Evolutionary conservation across 1,139 yeast species (phyloP).

Genomic region (Zygosaccharomyces pseudobailii): DNA sequence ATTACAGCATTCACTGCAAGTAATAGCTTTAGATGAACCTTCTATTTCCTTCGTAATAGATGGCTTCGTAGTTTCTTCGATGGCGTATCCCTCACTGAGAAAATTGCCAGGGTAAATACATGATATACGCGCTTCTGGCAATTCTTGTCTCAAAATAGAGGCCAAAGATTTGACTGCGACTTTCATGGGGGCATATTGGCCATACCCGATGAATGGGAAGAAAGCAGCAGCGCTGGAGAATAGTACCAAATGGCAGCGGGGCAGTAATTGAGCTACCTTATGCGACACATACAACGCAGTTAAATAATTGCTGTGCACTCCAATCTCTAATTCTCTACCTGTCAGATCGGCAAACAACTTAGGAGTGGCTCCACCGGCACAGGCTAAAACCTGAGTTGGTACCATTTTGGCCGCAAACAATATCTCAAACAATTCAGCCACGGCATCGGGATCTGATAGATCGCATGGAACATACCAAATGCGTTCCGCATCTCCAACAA

Average conservation of each 20-base stretch:
- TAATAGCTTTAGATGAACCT: constrained; percentile 72
- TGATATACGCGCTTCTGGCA: constrained; percentile 53
- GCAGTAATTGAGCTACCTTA: constrained; percentile 39
- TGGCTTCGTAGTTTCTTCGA: constrained; percentile 84
- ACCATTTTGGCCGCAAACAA: constrained; percentile 23
- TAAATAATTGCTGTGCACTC: constrained; percentile 64
- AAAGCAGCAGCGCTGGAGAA: constrained; percentile 80
- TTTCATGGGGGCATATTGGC: constrained; percentile 85
- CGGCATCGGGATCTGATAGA: constrained; percentile 51
- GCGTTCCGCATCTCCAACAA: constrained; percentile 29
- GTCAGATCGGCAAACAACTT: constrained; percentile 70
- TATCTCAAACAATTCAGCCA: constrained; percentile 42
- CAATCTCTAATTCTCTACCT: constrained; percentile 51
- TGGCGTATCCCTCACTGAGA: constrained; percentile 76
- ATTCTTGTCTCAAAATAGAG: constrained; percentile 76
- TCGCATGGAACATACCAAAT: constrained; percentile 59
- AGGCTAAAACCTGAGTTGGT: constrained; percentile 74
- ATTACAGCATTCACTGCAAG: constrained; percentile 63
- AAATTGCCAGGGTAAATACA: constrained; percentile 86
- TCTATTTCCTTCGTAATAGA: constrained; percentile 75
- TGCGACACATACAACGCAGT: constrained; percentile 73
- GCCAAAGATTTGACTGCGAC: constrained; percentile 75
- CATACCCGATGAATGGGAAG: constrained; percentile 86
- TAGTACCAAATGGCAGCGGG: constrained; percentile 51
- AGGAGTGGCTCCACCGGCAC: constrained; percentile 86